A percentile compares a stretch with the other conserved stretches of the same genome.
These are phyloP conservation scores for Strobilomyces echinocephalus DNA, from an alignment of 768 basidiomycete genomes.

Conservation along the genomic window DNA sequence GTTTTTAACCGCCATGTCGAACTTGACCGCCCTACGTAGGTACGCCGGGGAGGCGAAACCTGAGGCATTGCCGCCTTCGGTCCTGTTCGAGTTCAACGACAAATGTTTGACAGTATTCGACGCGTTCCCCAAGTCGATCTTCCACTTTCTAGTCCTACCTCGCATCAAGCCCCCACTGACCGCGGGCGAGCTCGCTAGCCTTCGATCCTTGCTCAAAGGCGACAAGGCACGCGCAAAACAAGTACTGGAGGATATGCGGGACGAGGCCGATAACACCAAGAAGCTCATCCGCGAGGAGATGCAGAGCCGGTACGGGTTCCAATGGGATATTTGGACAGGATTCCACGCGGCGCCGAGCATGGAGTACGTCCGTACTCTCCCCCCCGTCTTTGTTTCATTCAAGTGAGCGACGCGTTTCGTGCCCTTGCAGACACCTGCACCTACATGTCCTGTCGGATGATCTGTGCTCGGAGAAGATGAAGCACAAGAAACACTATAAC, in stretches of 20 bases:
- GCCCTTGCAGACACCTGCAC: constrained; percentile 61
- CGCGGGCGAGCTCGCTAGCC: constrained; percentile 42
- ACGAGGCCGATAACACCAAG: constrained; percentile 53
- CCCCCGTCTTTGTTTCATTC: not conserved
- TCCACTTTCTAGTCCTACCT: constrained; percentile 87
- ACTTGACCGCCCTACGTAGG: constrained; percentile 51
- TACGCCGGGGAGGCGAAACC: constrained; percentile 55
- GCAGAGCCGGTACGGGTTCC: constrained; percentile 65
- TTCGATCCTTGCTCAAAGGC: constrained; percentile 51
- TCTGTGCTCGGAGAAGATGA: constrained; percentile 62
- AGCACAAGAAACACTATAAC: constrained; percentile 88
- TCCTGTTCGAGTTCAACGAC: constrained; percentile 54
- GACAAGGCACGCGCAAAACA: constrained; percentile 52
- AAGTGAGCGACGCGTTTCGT: not conserved
- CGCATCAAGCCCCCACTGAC: constrained; percentile 34
- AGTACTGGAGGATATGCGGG: constrained; percentile 47
- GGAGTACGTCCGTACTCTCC: constrained; percentile 50
- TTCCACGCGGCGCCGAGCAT: constrained; percentile 86
- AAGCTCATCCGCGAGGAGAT: constrained; percentile 76
- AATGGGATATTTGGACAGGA: constrained; percentile 73
- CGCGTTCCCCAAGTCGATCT: constrained; percentile 75
- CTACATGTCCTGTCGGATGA: constrained; percentile 84
- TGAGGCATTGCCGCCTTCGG: constrained; percentile 49
- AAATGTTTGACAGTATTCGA: constrained; percentile 67
- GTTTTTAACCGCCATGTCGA: constrained; percentile 25